phyloP scores from a whole-genome alignment of 2,329 filamentous ascomycete genomes.

The Clarireedia homoeocarpa region DNA sequence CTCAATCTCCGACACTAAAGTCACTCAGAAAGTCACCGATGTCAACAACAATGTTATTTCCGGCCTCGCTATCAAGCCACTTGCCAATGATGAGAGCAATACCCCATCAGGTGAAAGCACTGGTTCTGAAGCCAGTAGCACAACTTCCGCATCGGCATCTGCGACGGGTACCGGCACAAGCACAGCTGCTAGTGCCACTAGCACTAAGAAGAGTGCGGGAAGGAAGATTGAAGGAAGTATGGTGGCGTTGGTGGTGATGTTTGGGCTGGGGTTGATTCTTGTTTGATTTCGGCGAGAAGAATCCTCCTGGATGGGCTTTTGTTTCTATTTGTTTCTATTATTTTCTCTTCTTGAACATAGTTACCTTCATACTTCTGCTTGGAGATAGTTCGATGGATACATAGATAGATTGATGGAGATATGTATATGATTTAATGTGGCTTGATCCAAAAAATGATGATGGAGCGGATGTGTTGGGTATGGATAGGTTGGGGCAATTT shows the following conservation, averaged over 20 bases:
- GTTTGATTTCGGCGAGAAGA: background rate
- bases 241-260: slow-evolving; percentile 1
- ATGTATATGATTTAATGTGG: slow-evolving; percentile 1
- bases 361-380: background rate
- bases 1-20: slow-evolving; percentile 43
- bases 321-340: background rate
- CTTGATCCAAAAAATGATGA: background rate
- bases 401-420: no score
- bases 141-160: slow-evolving; percentile 13
- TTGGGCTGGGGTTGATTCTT: slow-evolving; percentile 1
- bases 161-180: slow-evolving; percentile 29
- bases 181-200: background rate
- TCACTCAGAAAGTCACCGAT: slow-evolving; percentile 49
- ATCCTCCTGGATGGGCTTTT: no score
- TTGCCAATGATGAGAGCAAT: slow-evolving; percentile 46
- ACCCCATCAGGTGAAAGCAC: slow-evolving; percentile 31
- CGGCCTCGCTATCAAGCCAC: slow-evolving; percentile 50
- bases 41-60: slow-evolving; percentile 50
- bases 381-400: background rate
- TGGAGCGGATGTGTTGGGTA: background rate
- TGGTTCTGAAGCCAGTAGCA: background rate
- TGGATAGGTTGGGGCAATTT: background rate
- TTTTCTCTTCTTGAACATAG: slow-evolving; percentile 1
- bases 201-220: background rate
- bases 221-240: slow-evolving; percentile 4